These are phyloP conservation scores for Mycocentrospora acerina DNA, from an alignment of 2,329 filamentous ascomycete species.

Conservation along the genomic window DNA sequence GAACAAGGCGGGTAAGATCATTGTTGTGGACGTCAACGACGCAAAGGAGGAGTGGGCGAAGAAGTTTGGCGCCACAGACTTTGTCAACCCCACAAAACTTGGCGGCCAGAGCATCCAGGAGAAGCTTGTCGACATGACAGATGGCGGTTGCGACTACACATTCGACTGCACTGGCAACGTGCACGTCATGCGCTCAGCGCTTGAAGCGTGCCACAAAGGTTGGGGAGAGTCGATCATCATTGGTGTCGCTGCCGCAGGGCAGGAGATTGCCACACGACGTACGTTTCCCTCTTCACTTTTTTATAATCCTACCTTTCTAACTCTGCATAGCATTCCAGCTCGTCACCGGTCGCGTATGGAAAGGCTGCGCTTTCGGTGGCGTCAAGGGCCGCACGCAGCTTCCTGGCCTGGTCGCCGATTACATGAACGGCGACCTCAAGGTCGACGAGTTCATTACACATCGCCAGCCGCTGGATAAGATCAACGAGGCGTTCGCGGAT, in stretches of 20 bases:
- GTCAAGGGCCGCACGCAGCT: slow-evolving; percentile 97
- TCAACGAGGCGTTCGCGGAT: slow-evolving; percentile 86
- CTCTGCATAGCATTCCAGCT: slow-evolving; percentile 81
- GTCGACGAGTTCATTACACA: slow-evolving; percentile 99
- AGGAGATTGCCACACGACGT: slow-evolving; percentile 94
- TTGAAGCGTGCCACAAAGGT: slow-evolving; percentile 98
- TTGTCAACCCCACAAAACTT: slow-evolving; percentile 81
- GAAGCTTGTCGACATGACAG: slow-evolving; percentile 94
- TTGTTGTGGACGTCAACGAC: slow-evolving; percentile 80
- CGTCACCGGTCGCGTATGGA: slow-evolving; percentile 96
- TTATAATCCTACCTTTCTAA: slow-evolving; percentile 6
- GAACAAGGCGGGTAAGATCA: slow-evolving; percentile 77
- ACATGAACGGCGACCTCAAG: slow-evolving; percentile 86
- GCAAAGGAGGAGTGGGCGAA: slow-evolving; percentile 86
- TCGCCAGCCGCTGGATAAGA: slow-evolving; percentile 75
- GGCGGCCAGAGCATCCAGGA: slow-evolving; percentile 78
- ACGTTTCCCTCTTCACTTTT: slow-evolving; percentile 48
- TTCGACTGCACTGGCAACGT: slow-evolving; percentile 99
- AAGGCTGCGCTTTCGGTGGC: slow-evolving; percentile 94
- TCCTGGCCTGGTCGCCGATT: slow-evolving; percentile 82
- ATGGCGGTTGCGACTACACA: slow-evolving; percentile 97
- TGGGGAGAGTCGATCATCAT: slow-evolving; percentile 99
- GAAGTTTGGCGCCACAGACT: slow-evolving; percentile 96
- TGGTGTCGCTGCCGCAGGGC: slow-evolving; percentile 91
- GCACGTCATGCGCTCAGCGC: slow-evolving; percentile 88